Conservation (phyloP, 768 basidiomycete genomes). For the Porpolomopsis calyptriformis region DNA sequence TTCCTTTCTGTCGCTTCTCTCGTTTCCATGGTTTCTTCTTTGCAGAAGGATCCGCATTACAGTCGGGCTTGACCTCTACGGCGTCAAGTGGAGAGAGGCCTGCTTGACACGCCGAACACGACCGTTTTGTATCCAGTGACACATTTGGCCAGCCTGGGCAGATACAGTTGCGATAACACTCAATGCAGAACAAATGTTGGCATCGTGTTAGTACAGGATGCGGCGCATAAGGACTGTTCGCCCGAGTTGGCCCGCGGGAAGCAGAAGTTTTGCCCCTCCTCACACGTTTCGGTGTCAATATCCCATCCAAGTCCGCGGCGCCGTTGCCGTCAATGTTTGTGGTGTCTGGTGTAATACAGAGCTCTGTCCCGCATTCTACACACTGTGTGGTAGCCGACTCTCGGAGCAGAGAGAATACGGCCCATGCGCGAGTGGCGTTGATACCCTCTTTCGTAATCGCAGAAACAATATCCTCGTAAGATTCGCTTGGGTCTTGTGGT, state of each 20-base stretch:
- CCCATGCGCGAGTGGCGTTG: slow-evolving; percentile 58
- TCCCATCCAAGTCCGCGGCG: slow-evolving; percentile 31
- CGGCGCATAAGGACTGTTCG: slow-evolving; percentile 55
- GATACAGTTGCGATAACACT: slow-evolving; percentile 74
- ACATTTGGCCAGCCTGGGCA: slow-evolving; percentile 76
- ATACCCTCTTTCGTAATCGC: slow-evolving; percentile 74
- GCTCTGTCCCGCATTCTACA: slow-evolving; percentile 75
- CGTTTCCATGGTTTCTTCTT: slow-evolving; percentile 60
- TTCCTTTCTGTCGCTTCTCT: slow-evolving; percentile 55
- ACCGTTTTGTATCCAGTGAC: slow-evolving; percentile 39
- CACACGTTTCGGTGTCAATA: slow-evolving; percentile 35
- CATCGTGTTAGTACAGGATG: slow-evolving; percentile 80
- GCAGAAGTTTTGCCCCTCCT: slow-evolving; percentile 39
- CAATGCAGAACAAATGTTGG: slow-evolving; percentile 84
- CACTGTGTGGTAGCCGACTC: slow-evolving; percentile 87
- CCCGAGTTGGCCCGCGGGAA: slow-evolving; percentile 65
- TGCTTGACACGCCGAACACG: slow-evolving; percentile 72
- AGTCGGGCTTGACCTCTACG: slow-evolving; percentile 68
- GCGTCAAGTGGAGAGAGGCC: slow-evolving; percentile 63
- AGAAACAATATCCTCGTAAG: slow-evolving; percentile 72
- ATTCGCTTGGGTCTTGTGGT: slow-evolving; percentile 39
- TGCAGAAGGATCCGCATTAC: slow-evolving; percentile 27
- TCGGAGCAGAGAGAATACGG: slow-evolving; percentile 76
- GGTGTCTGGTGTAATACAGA: slow-evolving; percentile 44
- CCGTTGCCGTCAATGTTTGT: too few species aligned